Evolutionary conservation across 768 basidiomycete species (phyloP).

Genomic region (Mycena albidolilacea): DNA sequence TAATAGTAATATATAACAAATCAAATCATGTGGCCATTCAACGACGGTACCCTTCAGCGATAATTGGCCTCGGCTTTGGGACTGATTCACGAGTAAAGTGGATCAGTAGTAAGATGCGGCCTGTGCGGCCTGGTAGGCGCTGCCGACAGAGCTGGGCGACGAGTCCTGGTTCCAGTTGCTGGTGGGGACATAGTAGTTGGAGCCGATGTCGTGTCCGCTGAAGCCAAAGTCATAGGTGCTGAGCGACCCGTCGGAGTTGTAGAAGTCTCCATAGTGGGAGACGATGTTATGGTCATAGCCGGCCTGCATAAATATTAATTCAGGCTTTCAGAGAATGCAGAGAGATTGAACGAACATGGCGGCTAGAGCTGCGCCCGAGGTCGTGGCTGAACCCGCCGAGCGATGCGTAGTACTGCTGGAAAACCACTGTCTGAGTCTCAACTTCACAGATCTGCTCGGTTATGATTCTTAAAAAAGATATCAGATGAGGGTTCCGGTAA

Average conservation of each 20-base stretch:
- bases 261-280: constrained; percentile 46
- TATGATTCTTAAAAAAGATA: constrained; percentile 52
- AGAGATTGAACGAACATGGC: constrained; percentile 29
- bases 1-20: not conserved
- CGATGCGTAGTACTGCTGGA: constrained; percentile 47
- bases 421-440: constrained; percentile 56
- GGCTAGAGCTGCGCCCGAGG: constrained; percentile 47
- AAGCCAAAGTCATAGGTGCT: constrained; percentile 51
- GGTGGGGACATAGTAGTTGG: constrained; percentile 45
- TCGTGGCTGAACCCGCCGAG: constrained; percentile 43
- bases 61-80: not conserved
- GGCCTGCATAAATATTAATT: constrained; percentile 25
- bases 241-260: constrained; percentile 49
- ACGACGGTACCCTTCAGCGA: too few species aligned
- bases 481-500: not conserved
- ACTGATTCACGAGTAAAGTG: too few species aligned
- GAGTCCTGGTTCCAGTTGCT: constrained; percentile 48
- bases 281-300: constrained; percentile 53
- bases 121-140: constrained; percentile 42
- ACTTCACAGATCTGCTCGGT: constrained; percentile 66
- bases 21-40: too few species aligned
- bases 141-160: constrained; percentile 44
- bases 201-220: constrained; percentile 49
- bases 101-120: constrained; percentile 31
- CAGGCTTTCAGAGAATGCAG: not conserved